Conservation (phyloP, 805 yeast genomes). For the Suhomyces kilbournensis region DNA sequence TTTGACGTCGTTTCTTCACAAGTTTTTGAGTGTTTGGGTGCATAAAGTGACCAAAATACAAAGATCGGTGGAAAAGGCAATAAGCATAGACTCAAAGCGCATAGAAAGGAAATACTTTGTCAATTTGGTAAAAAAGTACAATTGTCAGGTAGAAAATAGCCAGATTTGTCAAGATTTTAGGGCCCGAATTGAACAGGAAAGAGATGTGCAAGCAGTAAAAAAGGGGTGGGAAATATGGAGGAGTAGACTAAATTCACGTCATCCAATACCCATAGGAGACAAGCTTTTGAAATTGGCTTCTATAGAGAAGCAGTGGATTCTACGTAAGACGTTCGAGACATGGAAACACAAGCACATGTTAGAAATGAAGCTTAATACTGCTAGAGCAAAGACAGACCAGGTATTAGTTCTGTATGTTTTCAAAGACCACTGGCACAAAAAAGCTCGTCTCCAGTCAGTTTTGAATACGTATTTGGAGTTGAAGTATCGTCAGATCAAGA, state of each 20-base stretch:
- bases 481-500: constrained; percentile 5
- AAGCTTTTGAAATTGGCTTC: constrained; percentile 12
- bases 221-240: constrained; percentile 10
- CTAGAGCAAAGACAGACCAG: constrained; percentile 4
- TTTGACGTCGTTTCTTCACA: neutral
- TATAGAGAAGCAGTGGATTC: constrained; percentile 14
- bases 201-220: neutral
- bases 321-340: constrained; percentile 10
- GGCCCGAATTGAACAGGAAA: neutral
- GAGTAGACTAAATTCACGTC: neutral
- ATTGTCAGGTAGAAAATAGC: neutral
- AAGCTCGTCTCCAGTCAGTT: neutral
- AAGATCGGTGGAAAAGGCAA: neutral
- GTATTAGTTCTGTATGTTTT: constrained; percentile 10
- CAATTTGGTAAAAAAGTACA: neutral
- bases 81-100: neutral
- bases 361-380: neutral
- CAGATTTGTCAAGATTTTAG: neutral
- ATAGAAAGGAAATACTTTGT: neutral
- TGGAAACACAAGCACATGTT: constrained; percentile 14
- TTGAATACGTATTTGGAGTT: neutral
- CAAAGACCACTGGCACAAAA: constrained; percentile 14
- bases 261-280: constrained; percentile 2
- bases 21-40: neutral
- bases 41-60: neutral